A percentile compares a stretch with the other conserved stretches of the same genome.
Conservation (phyloP, 2,329 filamentous ascomycete species). For the Trichophyton rubrum region DNA sequence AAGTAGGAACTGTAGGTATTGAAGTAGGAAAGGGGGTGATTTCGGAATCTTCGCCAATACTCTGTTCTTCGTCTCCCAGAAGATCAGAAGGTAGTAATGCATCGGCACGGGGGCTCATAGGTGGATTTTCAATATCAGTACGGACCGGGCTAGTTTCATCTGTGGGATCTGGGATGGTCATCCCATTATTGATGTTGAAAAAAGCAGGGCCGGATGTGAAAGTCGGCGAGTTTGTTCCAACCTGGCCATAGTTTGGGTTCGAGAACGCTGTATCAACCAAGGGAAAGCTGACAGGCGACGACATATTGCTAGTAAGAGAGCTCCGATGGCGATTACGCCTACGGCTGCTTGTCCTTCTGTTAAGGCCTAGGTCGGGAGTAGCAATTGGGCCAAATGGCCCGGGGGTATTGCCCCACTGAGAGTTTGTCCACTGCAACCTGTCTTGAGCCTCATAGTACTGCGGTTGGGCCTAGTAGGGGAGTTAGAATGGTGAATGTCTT, state of each 20-base stretch:
- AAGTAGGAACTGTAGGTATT: neutral
- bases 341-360: slow-evolving; percentile 29
- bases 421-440: slow-evolving; percentile 32
- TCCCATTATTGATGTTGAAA: slow-evolving; percentile 52
- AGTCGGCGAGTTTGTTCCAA: slow-evolving; percentile 40
- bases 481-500: neutral
- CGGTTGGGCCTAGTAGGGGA: slow-evolving; percentile 24
- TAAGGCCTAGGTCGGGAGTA: slow-evolving; percentile 31
- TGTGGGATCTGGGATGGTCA: slow-evolving; percentile 39
- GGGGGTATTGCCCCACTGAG: slow-evolving; percentile 25
- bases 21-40: slow-evolving; percentile 9
- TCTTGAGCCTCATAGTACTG: slow-evolving; percentile 37
- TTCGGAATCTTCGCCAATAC: neutral
- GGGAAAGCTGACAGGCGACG: slow-evolving; percentile 33
- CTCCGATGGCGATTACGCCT: slow-evolving; percentile 34
- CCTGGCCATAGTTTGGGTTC: slow-evolving; percentile 35
- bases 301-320: slow-evolving; percentile 37
- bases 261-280: slow-evolving; percentile 30
- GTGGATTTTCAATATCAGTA: slow-evolving; percentile 44
- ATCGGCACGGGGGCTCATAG: slow-evolving; percentile 53
- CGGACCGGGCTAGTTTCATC: slow-evolving; percentile 31
- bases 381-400: slow-evolving; percentile 30
- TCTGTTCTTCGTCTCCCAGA: slow-evolving; percentile 42
- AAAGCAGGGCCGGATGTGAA: slow-evolving; percentile 42
- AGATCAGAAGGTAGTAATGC: slow-evolving; percentile 50